phyloP scores from a whole-genome alignment of 768 basidiomycete genomes.

The Heimioporus sp. region DNA sequence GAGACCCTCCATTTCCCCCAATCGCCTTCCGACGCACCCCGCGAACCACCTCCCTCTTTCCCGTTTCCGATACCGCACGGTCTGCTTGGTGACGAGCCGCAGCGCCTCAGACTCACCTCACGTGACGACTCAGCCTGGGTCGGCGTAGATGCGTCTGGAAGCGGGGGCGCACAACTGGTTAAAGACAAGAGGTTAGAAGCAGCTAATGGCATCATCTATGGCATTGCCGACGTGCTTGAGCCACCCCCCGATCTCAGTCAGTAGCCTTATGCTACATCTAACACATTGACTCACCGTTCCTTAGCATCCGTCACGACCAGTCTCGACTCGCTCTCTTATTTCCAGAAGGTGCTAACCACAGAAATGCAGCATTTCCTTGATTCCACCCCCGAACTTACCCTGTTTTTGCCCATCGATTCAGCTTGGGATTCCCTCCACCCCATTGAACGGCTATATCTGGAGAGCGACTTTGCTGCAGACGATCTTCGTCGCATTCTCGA shows the following conservation, averaged over 20 bases:
- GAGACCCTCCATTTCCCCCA: conserved; percentile 75
- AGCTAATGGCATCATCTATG: conserved; percentile 76
- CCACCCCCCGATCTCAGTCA: conserved; percentile 74
- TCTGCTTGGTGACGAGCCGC: conserved; percentile 75
- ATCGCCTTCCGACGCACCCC: conserved; percentile 50
- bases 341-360: conserved; percentile 66
- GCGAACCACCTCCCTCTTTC: conserved; percentile 69
- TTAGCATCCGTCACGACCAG: conserved; percentile 60
- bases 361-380: conserved; percentile 58
- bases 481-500: conserved; percentile 78
- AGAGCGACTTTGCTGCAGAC: conserved; percentile 80
- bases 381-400: conserved; percentile 67
- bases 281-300: background rate
- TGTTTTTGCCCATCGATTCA: conserved; percentile 84
- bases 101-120: conserved; percentile 67
- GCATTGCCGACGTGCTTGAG: conserved; percentile 70
- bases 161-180: conserved; percentile 67
- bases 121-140: conserved; percentile 51
- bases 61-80: conserved; percentile 88
- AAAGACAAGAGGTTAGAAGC: conserved; percentile 52
- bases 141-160: conserved; percentile 76
- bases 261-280: conserved; percentile 20
- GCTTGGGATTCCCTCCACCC: conserved; percentile 80
- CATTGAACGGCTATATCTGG: conserved; percentile 83
- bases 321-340: conserved; percentile 66